Percentiles rank a stretch among this genome's conserved stretches.
Evolutionary conservation across 129 eudicot genomes (phyloP).

Genomic region (Escallonia herrerae): DNA sequence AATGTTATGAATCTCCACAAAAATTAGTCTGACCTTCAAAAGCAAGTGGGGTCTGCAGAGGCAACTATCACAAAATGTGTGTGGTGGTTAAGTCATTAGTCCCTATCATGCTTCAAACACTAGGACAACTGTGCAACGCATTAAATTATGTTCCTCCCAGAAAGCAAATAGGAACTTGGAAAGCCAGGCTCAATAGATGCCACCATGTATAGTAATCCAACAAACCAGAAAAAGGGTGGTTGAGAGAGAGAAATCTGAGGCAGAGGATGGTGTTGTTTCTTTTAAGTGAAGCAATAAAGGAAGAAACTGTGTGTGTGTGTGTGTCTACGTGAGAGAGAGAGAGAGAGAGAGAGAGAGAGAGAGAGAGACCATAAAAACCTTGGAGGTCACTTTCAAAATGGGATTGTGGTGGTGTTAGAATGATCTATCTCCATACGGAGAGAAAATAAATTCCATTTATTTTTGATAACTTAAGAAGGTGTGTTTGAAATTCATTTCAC

Average conservation of each 20-base stretch:
- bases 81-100: background rate
- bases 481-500: too few species aligned
- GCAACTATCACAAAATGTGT: background rate
- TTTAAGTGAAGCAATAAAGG: constrained; percentile 35
- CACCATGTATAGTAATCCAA: constrained; percentile 10
- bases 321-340: too few species aligned
- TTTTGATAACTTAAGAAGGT: too few species aligned
- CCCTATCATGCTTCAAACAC: background rate
- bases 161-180: background rate
- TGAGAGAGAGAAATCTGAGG: constrained; percentile 19
- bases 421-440: constrained; percentile 10
- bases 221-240: constrained; percentile 11
- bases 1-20: too few species aligned
- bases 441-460: too few species aligned
- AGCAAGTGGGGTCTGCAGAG: background rate
- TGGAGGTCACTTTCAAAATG: constrained; percentile 32
- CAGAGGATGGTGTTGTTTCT: constrained; percentile 17
- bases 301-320: too few species aligned
- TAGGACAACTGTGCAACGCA: background rate
- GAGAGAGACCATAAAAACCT: constrained; percentile 14
- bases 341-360: too few species aligned
- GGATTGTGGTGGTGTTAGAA: constrained; percentile 13
- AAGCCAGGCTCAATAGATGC: constrained; percentile 1
- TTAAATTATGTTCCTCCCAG: background rate
- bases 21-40: background rate